Percentiles rank a stretch among this genome's conserved stretches.
phyloP scores from a whole-genome alignment of 2,329 filamentous ascomycete species.

The Aspergillus sp. region DNA sequence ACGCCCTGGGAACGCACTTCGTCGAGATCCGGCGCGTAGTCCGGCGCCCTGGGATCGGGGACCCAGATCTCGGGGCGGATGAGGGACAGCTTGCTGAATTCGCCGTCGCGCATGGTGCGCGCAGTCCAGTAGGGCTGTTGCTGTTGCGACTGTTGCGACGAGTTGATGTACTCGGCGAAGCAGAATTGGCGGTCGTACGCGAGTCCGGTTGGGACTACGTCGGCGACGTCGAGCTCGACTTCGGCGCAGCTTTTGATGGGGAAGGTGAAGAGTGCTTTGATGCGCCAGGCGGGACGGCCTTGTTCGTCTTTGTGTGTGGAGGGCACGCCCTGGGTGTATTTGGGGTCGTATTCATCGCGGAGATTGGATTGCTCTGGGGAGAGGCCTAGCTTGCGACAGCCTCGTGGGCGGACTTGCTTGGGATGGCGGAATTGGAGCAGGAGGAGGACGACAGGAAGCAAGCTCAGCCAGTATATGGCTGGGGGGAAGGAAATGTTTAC shows the following conservation, averaged over 20 bases:
- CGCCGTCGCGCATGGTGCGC: conserved; percentile 43
- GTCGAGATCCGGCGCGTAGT: conserved; percentile 43
- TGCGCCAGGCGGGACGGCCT: conserved; percentile 40
- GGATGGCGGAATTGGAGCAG: conserved; percentile 5
- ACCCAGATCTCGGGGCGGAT: conserved; percentile 64
- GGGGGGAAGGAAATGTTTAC: neutral
- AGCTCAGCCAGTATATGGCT: neutral
- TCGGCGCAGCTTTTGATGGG: conserved; percentile 80
- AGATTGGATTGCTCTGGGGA: conserved; percentile 49
- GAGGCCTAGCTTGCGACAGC: conserved; percentile 54
- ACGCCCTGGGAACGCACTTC: conserved; percentile 53
- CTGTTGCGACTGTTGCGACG: conserved; percentile 1
- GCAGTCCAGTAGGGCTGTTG: conserved; percentile 33
- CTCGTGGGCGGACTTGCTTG: conserved; percentile 31
- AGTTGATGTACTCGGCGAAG: conserved; percentile 63
- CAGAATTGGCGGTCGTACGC: conserved; percentile 79
- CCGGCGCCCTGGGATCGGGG: conserved; percentile 45
- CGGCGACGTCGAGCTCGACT: conserved; percentile 66
- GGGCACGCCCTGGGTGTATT: conserved; percentile 43
- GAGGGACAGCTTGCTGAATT: conserved; percentile 63
- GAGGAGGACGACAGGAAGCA: neutral
- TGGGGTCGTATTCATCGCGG: conserved; percentile 54
- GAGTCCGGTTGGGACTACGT: conserved; percentile 66
- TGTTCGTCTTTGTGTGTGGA: conserved; percentile 28
- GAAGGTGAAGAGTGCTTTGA: conserved; percentile 74